phyloP scores from a whole-genome alignment of 345 rosid species.

The Aegle marmelos region DNA sequence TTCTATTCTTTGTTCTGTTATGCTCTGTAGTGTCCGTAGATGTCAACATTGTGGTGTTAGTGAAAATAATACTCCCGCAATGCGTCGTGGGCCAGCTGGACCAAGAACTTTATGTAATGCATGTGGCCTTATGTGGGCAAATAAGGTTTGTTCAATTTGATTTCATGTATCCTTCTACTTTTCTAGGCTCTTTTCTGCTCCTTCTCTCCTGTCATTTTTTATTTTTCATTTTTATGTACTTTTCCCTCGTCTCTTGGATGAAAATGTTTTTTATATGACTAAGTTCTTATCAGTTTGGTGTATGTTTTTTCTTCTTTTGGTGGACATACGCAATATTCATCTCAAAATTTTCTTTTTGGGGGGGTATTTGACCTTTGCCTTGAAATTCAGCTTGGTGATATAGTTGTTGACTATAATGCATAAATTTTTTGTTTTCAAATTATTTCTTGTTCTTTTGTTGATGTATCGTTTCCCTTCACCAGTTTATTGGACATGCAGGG shows the following conservation, averaged over 20 bases:
- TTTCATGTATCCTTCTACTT: not conserved
- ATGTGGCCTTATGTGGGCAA: slow-evolving; percentile 91
- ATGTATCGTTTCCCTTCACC: slow-evolving; percentile 2
- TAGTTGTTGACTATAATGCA: not conserved
- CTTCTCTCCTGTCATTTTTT: too few species aligned
- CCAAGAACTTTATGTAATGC: slow-evolving; percentile 82
- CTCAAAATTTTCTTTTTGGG: not conserved
- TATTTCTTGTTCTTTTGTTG: not conserved
- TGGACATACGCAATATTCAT: not conserved
- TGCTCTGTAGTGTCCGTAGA: slow-evolving; percentile 38
- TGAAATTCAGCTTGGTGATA: not conserved
- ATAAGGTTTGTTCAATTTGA: slow-evolving; percentile 46
- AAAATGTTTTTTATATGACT: not conserved
- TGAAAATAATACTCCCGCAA: slow-evolving; percentile 70
- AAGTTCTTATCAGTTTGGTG: not conserved
- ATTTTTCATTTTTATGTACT: not conserved
- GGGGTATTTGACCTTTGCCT: not conserved
- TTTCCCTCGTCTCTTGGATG: not conserved
- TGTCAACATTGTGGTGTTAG: slow-evolving; percentile 75
- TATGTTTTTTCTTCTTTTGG: not conserved
- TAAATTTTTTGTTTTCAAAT: not conserved
- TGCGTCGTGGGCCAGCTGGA: slow-evolving; percentile 90
- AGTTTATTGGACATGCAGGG: slow-evolving; percentile 44
- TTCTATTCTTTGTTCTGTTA: slow-evolving; percentile 4
- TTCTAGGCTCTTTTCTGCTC: too few species aligned